These are phyloP conservation scores for Globisporangium barbulae DNA, from an alignment of 352 stramenopile genomes.

Conservation along the genomic window DNA sequence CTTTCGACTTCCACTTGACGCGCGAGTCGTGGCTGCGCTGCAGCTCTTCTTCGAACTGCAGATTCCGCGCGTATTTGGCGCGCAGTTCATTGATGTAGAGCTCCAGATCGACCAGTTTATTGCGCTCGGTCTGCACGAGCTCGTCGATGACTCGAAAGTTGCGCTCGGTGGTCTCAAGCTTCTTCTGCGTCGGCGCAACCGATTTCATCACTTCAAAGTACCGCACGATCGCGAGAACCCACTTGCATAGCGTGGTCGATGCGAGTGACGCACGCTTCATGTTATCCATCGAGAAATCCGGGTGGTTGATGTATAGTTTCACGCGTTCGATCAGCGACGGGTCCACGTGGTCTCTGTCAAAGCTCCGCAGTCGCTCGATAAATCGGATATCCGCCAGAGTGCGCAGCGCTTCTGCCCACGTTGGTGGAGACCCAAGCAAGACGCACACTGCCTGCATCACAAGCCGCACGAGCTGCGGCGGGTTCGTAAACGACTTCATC, in stretches of 20 bases:
- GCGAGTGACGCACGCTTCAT: conserved; percentile 69
- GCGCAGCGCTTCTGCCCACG: conserved; percentile 62
- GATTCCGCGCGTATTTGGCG: conserved; percentile 24
- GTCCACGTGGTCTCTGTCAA: conserved; percentile 56
- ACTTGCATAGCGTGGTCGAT: conserved; percentile 69
- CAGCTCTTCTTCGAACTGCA: conserved; percentile 43
- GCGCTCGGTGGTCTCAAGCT: conserved; percentile 36
- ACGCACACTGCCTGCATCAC: conserved; percentile 78
- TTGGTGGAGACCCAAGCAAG: conserved; percentile 48
- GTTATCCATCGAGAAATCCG: conserved; percentile 75
- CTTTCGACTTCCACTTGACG: conserved; percentile 35
- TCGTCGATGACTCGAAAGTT: conserved; percentile 41
- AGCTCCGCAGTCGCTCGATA: conserved; percentile 51
- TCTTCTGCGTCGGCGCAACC: conserved; percentile 48
- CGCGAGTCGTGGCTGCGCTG: conserved; percentile 48
- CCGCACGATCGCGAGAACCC: conserved; percentile 59
- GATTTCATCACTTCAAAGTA: conserved; percentile 72
- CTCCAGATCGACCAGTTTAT: conserved; percentile 52
- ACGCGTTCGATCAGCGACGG: conserved; percentile 42
- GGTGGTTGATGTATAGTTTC: conserved; percentile 61
- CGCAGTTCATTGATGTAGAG: conserved; percentile 46
- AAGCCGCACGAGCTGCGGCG: conserved; percentile 65
- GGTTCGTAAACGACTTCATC: conserved; percentile 77
- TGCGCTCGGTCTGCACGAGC: conserved; percentile 36
- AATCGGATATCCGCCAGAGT: conserved; percentile 70